Conservation (phyloP, 805 yeast species). For the Candida hungchunana region DNA sequence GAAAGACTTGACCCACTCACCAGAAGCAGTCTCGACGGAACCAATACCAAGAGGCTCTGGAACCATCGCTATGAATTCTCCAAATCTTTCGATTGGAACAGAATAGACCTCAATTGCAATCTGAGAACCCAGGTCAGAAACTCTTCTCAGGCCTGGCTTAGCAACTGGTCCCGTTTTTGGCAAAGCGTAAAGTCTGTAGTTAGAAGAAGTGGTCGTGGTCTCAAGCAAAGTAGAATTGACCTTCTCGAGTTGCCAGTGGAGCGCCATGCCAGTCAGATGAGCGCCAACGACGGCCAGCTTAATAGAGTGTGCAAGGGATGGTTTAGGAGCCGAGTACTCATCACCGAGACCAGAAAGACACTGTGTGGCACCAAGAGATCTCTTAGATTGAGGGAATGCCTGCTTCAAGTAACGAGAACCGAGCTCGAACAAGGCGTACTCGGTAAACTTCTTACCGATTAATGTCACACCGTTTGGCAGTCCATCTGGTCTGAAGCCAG, state of each 20-base stretch:
- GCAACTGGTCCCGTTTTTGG: slow-evolving; percentile 77
- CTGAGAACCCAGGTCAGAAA: slow-evolving; percentile 42
- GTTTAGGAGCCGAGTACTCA: slow-evolving; percentile 41
- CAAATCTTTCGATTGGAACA: slow-evolving; percentile 73
- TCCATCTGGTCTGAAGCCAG: slow-evolving; percentile 84
- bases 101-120: slow-evolving; percentile 82
- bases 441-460: slow-evolving; percentile 77
- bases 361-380: slow-evolving; percentile 55
- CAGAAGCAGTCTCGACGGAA: slow-evolving; percentile 75
- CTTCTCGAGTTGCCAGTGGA: slow-evolving; percentile 90
- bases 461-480: slow-evolving; percentile 89
- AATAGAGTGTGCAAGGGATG: slow-evolving; percentile 30
- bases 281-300: slow-evolving; percentile 95
- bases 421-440: slow-evolving; percentile 80
- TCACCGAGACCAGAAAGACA: slow-evolving; percentile 32
- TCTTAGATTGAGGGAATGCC: slow-evolving; percentile 39
- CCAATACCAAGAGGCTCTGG: slow-evolving; percentile 97
- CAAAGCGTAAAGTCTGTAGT: slow-evolving; percentile 76
- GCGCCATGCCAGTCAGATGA: slow-evolving; percentile 80
- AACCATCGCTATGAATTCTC: slow-evolving; percentile 79
- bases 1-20: slow-evolving; percentile 86
- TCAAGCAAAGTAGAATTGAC: slow-evolving; percentile 70
- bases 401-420: slow-evolving; percentile 66
- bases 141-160: slow-evolving; percentile 85
- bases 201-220: slow-evolving; percentile 63